These are phyloP conservation scores for Zoysia matrella DNA, from an alignment of 202 grass and related monocot species.

Conservation along the genomic window DNA sequence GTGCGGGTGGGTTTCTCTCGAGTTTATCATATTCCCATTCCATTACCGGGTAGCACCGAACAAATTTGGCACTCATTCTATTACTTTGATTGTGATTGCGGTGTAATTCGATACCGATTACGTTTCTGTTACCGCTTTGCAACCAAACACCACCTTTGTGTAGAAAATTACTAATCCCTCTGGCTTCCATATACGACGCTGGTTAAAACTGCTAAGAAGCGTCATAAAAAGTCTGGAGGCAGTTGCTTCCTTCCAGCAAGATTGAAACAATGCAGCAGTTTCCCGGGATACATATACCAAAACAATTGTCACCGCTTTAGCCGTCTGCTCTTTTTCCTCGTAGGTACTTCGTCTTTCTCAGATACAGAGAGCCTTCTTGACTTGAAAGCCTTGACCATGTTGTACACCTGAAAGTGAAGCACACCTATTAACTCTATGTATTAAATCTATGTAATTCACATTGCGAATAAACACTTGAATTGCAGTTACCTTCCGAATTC, in stretches of 20 bases:
- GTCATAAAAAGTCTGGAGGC: neutral
- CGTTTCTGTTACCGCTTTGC: no score
- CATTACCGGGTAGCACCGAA: no score
- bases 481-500: conserved; percentile 79
- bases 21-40: no score
- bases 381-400: conserved; percentile 82
- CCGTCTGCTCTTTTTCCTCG: conserved; percentile 57
- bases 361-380: conserved; percentile 42
- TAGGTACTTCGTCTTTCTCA: conserved; percentile 25
- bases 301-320: neutral
- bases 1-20: no score
- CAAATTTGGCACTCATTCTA: no score
- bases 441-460: neutral
- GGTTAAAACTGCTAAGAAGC: neutral
- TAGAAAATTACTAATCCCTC: no score
- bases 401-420: conserved; percentile 70
- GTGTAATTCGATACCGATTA: no score
- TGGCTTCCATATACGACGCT: no score
- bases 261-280: neutral
- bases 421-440: conserved; percentile 3
- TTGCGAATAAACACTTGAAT: neutral
- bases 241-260: neutral
- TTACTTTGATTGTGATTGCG: no score
- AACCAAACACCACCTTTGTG: neutral
- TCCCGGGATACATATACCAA: neutral